These are phyloP conservation scores for Panus rudis DNA, from an alignment of 768 basidiomycete species.

Conservation along the genomic window DNA sequence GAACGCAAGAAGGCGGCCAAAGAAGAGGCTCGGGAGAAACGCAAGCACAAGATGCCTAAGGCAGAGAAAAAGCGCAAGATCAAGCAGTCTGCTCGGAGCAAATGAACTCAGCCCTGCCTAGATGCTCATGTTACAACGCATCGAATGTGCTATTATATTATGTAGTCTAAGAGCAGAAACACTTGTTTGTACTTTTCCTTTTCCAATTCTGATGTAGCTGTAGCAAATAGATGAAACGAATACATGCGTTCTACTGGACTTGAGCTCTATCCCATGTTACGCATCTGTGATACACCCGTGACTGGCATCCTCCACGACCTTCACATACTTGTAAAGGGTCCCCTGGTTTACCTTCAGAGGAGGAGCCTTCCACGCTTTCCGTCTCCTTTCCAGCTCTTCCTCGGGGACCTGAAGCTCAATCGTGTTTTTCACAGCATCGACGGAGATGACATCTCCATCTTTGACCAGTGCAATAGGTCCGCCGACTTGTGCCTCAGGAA, in stretches of 20 bases:
- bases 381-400: constrained; percentile 72
- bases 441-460: constrained; percentile 82
- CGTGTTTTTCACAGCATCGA: constrained; percentile 84
- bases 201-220: too few relatives aligned
- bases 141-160: too few relatives aligned
- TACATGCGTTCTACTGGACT: not conserved
- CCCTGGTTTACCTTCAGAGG: constrained; percentile 80
- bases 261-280: constrained; percentile 25
- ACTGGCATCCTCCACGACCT: constrained; percentile 84
- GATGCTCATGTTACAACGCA: not conserved
- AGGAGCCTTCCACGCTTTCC: constrained; percentile 72
- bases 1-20: constrained; percentile 90
- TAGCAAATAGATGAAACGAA: too few relatives aligned
- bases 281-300: constrained; percentile 89
- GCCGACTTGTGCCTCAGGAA: constrained; percentile 91
- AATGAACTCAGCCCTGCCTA: too few relatives aligned
- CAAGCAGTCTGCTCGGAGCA: constrained; percentile 37
- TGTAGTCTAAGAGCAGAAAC: too few relatives aligned
- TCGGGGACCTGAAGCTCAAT: constrained; percentile 71
- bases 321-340: constrained; percentile 84
- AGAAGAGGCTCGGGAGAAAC: constrained; percentile 77
- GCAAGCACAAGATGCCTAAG: constrained; percentile 93
- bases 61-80: constrained; percentile 86
- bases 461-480: constrained; percentile 88
- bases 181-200: constrained; percentile 1